A percentile compares a stretch with the other conserved stretches of the same genome.
Conservation (phyloP, 2,329 filamentous ascomycete species). For the Boeremia exigua region DNA sequence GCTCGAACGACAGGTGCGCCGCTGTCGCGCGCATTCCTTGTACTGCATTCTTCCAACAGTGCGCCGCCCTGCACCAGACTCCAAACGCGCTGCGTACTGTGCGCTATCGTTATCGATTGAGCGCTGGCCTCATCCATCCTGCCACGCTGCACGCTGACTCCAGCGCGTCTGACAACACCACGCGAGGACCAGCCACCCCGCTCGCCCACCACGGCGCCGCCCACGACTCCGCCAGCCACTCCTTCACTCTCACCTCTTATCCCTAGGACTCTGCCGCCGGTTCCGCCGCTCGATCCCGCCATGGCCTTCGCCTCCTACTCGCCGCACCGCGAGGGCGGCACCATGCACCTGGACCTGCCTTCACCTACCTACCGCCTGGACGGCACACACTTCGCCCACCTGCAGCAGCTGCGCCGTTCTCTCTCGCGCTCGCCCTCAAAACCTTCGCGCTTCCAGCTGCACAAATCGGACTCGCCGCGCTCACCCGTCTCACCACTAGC, state of each 20-base stretch:
- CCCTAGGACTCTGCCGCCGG: constrained; percentile 15
- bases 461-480: constrained; percentile 53
- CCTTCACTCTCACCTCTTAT: constrained; percentile 13
- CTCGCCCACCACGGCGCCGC: constrained; percentile 16
- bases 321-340: constrained; percentile 68
- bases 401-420: constrained; percentile 83
- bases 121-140: constrained; percentile 28
- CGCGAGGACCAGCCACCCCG: constrained; percentile 15
- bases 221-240: constrained; percentile 14
- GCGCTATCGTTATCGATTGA: constrained; percentile 39
- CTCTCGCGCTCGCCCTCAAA: constrained; percentile 94
- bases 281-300: constrained; percentile 21
- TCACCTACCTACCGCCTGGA: constrained; percentile 89
- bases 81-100: constrained; percentile 8
- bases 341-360: constrained; percentile 83
- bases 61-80: constrained; percentile 19
- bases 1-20: constrained; percentile 21
- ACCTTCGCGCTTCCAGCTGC: constrained; percentile 70
- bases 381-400: constrained; percentile 70
- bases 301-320: constrained; percentile 59
- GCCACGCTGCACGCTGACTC: constrained; percentile 24
- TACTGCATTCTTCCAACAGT: constrained; percentile 36
- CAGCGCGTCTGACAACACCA: constrained; percentile 10
- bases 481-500: constrained; percentile 53
- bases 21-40: constrained; percentile 32